Evolutionary conservation across 1,284 basidiomycete species (phyloP).

Genomic region (Pascua guehoae): DNA sequence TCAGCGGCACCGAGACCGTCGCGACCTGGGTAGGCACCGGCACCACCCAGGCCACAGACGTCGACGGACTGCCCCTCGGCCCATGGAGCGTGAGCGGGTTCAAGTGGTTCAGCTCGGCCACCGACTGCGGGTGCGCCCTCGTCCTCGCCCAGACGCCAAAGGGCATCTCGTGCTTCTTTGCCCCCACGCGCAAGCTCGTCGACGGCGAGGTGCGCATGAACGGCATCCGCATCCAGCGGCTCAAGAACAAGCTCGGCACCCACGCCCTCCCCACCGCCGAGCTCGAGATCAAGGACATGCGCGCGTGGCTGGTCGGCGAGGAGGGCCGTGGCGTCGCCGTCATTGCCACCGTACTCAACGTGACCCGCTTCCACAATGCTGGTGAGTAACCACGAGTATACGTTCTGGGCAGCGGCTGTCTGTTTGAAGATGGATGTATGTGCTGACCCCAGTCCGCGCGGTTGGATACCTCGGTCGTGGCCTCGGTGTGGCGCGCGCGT

Average conservation of each 20-base stretch:
- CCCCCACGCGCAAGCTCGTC: constrained; percentile 54
- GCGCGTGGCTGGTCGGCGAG: constrained; percentile 64
- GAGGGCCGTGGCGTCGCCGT: constrained; percentile 63
- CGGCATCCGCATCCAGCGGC: constrained; percentile 65
- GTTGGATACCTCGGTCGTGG: constrained; percentile 61
- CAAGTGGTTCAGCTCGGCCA: constrained; percentile 81
- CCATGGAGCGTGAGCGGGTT: constrained; percentile 58
- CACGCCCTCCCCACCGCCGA: constrained; percentile 73
- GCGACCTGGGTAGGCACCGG: constrained; percentile 54
- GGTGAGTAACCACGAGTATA: constrained; percentile 36
- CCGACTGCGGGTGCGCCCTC: constrained; percentile 52
- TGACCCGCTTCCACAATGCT: constrained; percentile 68
- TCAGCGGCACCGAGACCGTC: constrained; percentile 67
- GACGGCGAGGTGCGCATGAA: constrained; percentile 54
- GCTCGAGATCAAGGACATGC: constrained; percentile 60
- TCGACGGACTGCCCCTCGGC: constrained; percentile 16
- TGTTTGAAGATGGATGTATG: not conserved
- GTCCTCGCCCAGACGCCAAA: constrained; percentile 16
- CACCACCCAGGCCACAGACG: constrained; percentile 3
- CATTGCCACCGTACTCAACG: constrained; percentile 70
- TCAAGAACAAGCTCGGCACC: constrained; percentile 78
- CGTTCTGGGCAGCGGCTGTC: not conserved
- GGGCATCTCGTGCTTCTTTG: constrained; percentile 64
- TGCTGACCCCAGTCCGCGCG: constrained; percentile 46
- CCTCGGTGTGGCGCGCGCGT: constrained; percentile 62